Conservation (phyloP, 306 rosid species). For the Lupinus albus region DNA sequence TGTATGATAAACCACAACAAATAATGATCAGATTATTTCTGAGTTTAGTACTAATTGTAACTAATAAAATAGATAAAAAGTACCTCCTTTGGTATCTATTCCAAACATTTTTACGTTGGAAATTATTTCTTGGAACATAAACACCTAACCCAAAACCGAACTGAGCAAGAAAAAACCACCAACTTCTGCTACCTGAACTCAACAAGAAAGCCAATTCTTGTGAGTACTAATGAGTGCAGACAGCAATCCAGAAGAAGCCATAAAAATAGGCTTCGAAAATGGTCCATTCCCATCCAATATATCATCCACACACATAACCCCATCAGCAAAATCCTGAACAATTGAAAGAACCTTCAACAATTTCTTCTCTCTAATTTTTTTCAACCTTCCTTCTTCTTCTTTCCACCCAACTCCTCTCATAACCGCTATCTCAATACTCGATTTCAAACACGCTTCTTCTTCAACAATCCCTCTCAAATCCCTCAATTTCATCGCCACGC, state of each 20-base stretch:
- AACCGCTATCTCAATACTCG: conserved; percentile 48
- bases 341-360: conserved; percentile 70
- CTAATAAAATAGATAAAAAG: not conserved
- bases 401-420: conserved; percentile 33
- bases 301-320: conserved; percentile 77
- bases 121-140: no score
- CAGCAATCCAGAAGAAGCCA: conserved; percentile 70
- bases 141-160: not conserved
- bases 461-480: conserved; percentile 53
- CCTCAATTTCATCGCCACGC: conserved; percentile 54
- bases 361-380: conserved; percentile 62
- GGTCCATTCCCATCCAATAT: conserved; percentile 65
- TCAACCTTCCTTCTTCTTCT: conserved; percentile 52
- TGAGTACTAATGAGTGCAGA: conserved; percentile 86
- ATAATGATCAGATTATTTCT: no score
- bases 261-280: conserved; percentile 57
- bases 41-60: not conserved
- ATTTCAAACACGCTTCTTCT: conserved; percentile 60
- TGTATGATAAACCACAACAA: not conserved
- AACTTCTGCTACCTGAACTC: conserved; percentile 6
- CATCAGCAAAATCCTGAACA: conserved; percentile 88
- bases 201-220: conserved; percentile 88
- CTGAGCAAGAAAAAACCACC: no score
- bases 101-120: no score
- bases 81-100: not conserved